phyloP scores from a whole-genome alignment of 257 asterid genomes.

The Jacaranda copaia region DNA sequence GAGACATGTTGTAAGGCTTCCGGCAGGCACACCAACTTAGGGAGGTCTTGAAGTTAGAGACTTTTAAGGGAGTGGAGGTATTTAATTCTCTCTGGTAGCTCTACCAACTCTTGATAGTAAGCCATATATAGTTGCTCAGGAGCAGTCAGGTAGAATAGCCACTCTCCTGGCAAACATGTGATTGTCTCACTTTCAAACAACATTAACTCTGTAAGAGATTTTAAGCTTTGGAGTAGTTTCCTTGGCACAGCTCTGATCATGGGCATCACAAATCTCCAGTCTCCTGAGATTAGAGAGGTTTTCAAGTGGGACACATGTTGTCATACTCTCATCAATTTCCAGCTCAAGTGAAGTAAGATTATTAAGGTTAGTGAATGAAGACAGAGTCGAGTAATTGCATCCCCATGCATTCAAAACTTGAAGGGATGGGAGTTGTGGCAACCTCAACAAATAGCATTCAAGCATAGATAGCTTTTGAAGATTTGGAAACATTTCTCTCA shows the following conservation, averaged over 20 bases:
- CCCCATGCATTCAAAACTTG: background rate
- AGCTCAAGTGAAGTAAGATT: background rate
- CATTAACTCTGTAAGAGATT: too few relatives aligned
- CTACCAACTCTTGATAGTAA: conserved; percentile 5
- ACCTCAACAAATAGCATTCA: conserved; percentile 18
- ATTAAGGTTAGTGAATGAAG: conserved; percentile 16
- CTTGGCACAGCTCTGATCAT: too few relatives aligned
- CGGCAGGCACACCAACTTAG: conserved; percentile 20
- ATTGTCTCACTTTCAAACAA: too few relatives aligned
- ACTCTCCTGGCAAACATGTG: too few relatives aligned
- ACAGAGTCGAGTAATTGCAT: conserved; percentile 22
- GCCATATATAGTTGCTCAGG: background rate
- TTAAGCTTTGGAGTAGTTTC: too few relatives aligned
- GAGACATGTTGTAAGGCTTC: background rate
- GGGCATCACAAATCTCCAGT: too few relatives aligned
- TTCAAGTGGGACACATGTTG: conserved; percentile 1
- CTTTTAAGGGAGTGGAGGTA: too few relatives aligned
- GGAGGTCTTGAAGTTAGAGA: background rate
- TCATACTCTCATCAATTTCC: background rate
- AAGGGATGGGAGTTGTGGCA: conserved; percentile 16
- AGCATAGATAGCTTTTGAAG: background rate
- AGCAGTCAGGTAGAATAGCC: conserved; percentile 17
- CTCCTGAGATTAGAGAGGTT: background rate
- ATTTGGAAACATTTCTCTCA: conserved; percentile 15
- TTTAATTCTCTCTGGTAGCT: background rate